Base-by-base conservation (phyloP, 305 asterid genomes). In the Ilex paraguariensis region DNA sequence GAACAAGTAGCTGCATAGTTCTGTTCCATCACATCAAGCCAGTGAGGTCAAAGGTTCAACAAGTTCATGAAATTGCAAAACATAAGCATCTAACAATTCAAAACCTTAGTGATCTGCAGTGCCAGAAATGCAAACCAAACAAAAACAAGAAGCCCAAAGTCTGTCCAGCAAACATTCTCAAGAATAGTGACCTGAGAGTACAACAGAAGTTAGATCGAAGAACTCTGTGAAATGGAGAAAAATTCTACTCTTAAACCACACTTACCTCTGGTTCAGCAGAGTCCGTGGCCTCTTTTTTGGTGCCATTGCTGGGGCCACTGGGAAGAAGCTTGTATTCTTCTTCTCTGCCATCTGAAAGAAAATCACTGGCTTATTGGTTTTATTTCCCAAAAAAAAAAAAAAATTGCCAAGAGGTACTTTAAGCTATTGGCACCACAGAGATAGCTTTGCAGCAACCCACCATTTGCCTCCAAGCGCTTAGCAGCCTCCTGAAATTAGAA, bases 21-120 rank as follows among this genome's bases (percentile, higher is more conserved):
- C 90, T 87, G 85, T 40, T 66, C 63, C 51, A 16, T 28, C 55
- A 55, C 62, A 56, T 10, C 15, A 44, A 65, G 36, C 39, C 58
- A 16, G 59, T 8, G 44, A 57, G 16, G 54, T 14, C 28, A 59
- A 31, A 63, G 31, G 57, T 28, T 39, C 36, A 36, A 36, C 32
- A 44, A 31, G 15, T 59, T 33, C 6, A 15, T 46, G 6, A 63
- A 50, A 53, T 49, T 31, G 48, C 28, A 31, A 55, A 51, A 65
- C 13, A 49, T 5, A 49, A 49, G 16, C 53, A 5, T 65, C 53
- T 8, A 30, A 40, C 53, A 67, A 58, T 51, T 59, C 64, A 31
- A 62, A 77, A 83, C 92, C 85, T 82, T 87, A 73, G 73, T 61
- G 61, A 87, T 60, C 51, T 85, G 96, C 40, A 87, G 88, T 32